Evolutionary conservation across 2,329 filamentous ascomycete genomes (phyloP), one percentile per base, ranked within the genome.

Genomic region (Diatrype stigma): DNA sequence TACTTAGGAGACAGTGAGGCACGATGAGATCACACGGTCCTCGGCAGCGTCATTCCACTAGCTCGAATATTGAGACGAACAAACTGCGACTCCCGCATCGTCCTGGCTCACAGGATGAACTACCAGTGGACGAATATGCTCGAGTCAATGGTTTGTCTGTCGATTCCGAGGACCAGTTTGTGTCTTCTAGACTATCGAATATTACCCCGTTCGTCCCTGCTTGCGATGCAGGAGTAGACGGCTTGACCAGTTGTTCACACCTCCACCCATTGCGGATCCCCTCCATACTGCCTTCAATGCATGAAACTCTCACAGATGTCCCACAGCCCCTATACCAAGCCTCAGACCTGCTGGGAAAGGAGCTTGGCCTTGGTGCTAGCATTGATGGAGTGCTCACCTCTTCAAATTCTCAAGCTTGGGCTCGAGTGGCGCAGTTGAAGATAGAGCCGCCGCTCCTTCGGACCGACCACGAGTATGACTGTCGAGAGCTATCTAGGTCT

Each of bases 401-500:
- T 11, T 21, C 44, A 6, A 47, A 46, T 16, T 54, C 46, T 42
- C 45, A 53, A 45, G 17, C 28, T 46, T 48, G 22, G 35, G 42
- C 44, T 42, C 42, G 46, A 21, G 38, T 54, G 5, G 37, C 49
- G 16, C 46, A 40, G 14, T 38, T 63, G 26, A 65, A 63, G 51
- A 14, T 68, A n/a, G 62, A 65, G 21, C 48, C 32, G 1, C 64
- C 64, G 1, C 48, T 61, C 16, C 52, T 67, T 26, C 35, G 16
- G 26, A 62, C 50, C 26, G 62, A 67, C 14, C 57, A 59, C 12
- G 64, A 65, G n/a, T 58, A 60, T 17, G 64, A 66, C 34, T 60
- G 48, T 37, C 49, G 52, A 28, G 52, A 64, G 46, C 51, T 66
- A 7, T 48, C 53, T 6, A 50, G 47, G 40, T 35, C 42, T 23